Evolutionary conservation across 2,329 filamentous ascomycete species (phyloP).

Genomic region (Diplodia corticola): DNA sequence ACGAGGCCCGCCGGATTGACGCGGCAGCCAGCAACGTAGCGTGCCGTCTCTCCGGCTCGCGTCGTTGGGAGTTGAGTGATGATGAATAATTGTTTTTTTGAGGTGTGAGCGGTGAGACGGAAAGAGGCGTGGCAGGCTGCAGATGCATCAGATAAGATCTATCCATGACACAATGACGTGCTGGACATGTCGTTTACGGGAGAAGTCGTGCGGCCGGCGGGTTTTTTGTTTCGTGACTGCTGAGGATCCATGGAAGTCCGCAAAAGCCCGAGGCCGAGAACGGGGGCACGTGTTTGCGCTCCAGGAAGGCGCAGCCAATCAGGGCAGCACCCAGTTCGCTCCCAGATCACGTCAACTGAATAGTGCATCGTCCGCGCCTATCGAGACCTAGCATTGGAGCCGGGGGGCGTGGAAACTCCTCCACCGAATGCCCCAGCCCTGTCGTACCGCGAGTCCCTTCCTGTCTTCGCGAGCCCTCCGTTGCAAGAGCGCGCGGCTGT

Average conservation of each 20-base stretch:
- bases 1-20: not conserved
- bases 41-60: not conserved
- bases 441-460: slow-evolving; percentile 7
- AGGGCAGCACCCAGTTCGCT: not conserved
- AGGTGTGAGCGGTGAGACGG: not conserved
- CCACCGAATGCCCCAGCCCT: slow-evolving; percentile 3
- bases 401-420: not conserved
- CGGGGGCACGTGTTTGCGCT: slow-evolving; percentile 5
- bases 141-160: slow-evolving; percentile 18
- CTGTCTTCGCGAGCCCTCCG: slow-evolving; percentile 3
- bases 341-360: slow-evolving; percentile 16
- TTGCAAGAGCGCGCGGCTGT: not conserved
- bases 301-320: slow-evolving; percentile 6
- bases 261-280: not conserved
- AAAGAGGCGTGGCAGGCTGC: not conserved
- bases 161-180: too few relatives aligned
- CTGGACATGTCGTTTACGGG: not conserved
- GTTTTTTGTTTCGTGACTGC: not conserved
- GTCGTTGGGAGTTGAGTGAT: not conserved
- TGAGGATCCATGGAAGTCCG: not conserved
- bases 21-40: not conserved
- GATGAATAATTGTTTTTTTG: not conserved
- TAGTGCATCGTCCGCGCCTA: slow-evolving; percentile 18
- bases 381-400: not conserved
- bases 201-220: not conserved